Evolutionary conservation across 768 basidiomycete species (phyloP).

Genomic region (Kwoniella newhampshirensis): DNA sequence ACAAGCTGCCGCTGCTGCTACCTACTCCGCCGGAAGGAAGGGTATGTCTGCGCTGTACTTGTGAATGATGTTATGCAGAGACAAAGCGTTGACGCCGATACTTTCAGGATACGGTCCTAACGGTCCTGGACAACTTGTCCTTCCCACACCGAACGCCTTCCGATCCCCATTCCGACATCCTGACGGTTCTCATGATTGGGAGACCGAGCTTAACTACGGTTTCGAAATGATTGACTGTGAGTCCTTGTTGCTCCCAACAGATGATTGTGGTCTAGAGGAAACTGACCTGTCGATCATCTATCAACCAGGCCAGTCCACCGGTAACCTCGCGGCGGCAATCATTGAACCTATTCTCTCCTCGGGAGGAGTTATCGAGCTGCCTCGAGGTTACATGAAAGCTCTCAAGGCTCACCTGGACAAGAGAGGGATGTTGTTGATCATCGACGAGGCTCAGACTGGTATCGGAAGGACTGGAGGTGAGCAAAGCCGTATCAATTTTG

Average conservation of each 20-base stretch:
- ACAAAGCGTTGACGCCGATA: no score
- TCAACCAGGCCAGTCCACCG: constrained; percentile 30
- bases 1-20: constrained; percentile 20
- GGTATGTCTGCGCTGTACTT: neutral
- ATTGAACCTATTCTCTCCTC: constrained; percentile 42
- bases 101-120: constrained; percentile 17
- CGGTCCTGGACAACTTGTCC: constrained; percentile 20
- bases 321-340: constrained; percentile 28
- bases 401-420: constrained; percentile 33
- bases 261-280: no score
- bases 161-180: constrained; percentile 29
- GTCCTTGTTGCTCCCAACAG: constrained; percentile 4
- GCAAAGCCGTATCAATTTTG: neutral
- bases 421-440: constrained; percentile 40
- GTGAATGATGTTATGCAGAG: neutral
- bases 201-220: constrained; percentile 37
- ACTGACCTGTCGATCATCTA: neutral
- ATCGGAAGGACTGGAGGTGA: constrained; percentile 34
- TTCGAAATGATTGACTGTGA: constrained; percentile 40
- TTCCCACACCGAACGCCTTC: constrained; percentile 32
- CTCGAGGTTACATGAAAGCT: constrained; percentile 34
- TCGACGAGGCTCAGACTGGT: constrained; percentile 47
- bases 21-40: constrained; percentile 20
- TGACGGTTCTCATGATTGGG: constrained; percentile 41
- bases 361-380: constrained; percentile 39